Evolutionary conservation across 805 yeast species (phyloP).

Genomic region (Nakazawaea siamensis): DNA sequence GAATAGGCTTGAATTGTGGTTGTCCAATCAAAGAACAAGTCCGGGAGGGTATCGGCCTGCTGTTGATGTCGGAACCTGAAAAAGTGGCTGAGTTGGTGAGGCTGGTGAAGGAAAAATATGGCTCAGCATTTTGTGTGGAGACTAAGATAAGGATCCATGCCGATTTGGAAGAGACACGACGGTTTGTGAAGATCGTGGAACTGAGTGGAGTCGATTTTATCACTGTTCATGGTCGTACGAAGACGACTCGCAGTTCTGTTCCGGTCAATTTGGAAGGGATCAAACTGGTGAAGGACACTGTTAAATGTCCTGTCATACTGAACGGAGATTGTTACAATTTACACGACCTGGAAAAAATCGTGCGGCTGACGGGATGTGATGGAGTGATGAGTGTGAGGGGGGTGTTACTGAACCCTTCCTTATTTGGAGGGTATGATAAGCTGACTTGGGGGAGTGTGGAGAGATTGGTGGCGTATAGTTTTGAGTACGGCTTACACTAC

Average conservation of each 20-base stretch:
- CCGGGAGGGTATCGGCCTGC: slow-evolving; percentile 95
- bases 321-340: slow-evolving; percentile 88
- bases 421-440: slow-evolving; percentile 63
- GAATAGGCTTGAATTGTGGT: slow-evolving; percentile 92
- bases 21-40: slow-evolving; percentile 95
- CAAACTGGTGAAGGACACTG: slow-evolving; percentile 47
- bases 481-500: slow-evolving; percentile 79
- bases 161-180: slow-evolving; percentile 63
- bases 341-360: slow-evolving; percentile 57
- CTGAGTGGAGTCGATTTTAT: slow-evolving; percentile 88
- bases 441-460: slow-evolving; percentile 95
- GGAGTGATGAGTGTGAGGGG: slow-evolving; percentile 98
- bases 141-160: slow-evolving; percentile 87
- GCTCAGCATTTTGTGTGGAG: slow-evolving; percentile 68
- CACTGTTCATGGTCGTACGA: slow-evolving; percentile 90
- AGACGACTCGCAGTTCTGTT: slow-evolving; percentile 72
- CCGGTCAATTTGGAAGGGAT: slow-evolving; percentile 86
- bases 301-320: slow-evolving; percentile 79
- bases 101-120: slow-evolving; percentile 72
- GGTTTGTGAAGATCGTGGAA: slow-evolving; percentile 67
- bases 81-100: slow-evolving; percentile 76
- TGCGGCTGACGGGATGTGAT: slow-evolving; percentile 63
- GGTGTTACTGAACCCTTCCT: slow-evolving; percentile 73
- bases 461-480: slow-evolving; percentile 67
- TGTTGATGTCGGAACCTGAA: slow-evolving; percentile 78